Conservation (phyloP, 768 basidiomycete species). For the Lentinula guzmanii region DNA sequence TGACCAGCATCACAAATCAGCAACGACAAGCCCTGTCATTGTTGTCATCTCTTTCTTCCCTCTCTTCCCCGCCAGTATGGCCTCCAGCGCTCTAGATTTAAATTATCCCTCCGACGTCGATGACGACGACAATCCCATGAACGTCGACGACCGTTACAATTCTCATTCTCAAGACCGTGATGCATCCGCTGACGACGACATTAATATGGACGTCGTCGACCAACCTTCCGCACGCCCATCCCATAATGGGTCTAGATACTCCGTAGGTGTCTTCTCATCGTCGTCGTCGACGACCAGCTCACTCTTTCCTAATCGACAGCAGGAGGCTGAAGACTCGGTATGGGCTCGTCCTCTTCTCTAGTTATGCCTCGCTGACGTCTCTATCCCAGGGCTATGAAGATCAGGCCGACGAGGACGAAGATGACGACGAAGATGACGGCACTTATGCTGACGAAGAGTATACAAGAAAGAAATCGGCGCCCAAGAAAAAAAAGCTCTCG, state of each 20-base stretch:
- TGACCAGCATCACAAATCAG: conserved; percentile 3
- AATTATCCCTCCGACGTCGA: conserved; percentile 51
- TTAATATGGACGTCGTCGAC: conserved; percentile 34
- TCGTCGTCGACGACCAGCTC: conserved; percentile 7
- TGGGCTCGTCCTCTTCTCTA: conserved; percentile 21
- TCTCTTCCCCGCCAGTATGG: conserved; percentile 15
- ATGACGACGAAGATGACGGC: conserved; percentile 66
- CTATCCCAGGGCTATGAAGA: conserved; percentile 40
- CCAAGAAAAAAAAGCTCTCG: conserved; percentile 59
- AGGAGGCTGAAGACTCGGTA: conserved; percentile 60
- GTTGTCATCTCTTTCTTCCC: conserved; percentile 24
- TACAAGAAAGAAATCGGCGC: conserved; percentile 57
- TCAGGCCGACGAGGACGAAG: conserved; percentile 48
- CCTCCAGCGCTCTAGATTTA: conserved; percentile 41
- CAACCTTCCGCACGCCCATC: conserved; percentile 15
- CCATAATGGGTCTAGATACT: conserved; percentile 35
- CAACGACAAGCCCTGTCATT: conserved; percentile 14
- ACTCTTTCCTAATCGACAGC: conserved; percentile 9
- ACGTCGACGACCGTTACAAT: conserved; percentile 59
- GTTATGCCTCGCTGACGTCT: conserved; percentile 13
- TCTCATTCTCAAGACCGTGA: conserved; percentile 41
- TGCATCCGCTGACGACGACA: conserved; percentile 58
- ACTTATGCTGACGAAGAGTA: conserved; percentile 78
- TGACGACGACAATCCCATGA: conserved; percentile 55
- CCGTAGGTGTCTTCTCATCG: conserved; percentile 4